A percentile compares a stretch with the other conserved stretches of the same genome.
phyloP scores from a whole-genome alignment of 75 land plant genomes.

The Ceratopteris richardii region DNA sequence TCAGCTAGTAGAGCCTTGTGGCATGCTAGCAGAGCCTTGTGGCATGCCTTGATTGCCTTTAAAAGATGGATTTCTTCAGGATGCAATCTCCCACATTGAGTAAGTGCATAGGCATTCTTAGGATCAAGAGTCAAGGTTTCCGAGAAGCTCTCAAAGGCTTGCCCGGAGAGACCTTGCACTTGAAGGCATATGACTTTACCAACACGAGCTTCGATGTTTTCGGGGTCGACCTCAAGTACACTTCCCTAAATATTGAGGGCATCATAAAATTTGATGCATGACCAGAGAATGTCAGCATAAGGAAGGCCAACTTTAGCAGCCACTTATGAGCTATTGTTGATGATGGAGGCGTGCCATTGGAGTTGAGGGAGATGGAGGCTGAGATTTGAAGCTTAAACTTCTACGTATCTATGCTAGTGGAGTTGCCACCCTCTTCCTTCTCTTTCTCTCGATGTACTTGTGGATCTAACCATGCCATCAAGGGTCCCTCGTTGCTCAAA shows the following conservation, averaged over 20 bases:
- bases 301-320: too few species aligned
- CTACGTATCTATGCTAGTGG: too few species aligned
- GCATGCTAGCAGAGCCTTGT: constrained; percentile 75
- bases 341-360: constrained; percentile 1
- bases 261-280: constrained; percentile 79
- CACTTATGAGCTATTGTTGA: background rate
- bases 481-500: constrained; percentile 17
- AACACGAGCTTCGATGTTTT: constrained; percentile 75
- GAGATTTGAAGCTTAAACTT: constrained; percentile 16
- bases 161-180: constrained; percentile 49
- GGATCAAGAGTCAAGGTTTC: constrained; percentile 73
- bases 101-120: constrained; percentile 83
- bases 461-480: constrained; percentile 13
- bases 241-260: constrained; percentile 64
- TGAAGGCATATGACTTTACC: constrained; percentile 97
- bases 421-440: constrained; percentile 9
- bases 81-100: constrained; percentile 84
- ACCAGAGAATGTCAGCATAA: constrained; percentile 77
- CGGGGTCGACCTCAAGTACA: constrained; percentile 55
- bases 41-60: constrained; percentile 95
- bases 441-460: constrained; percentile 7
- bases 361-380: background rate
- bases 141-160: constrained; percentile 70
- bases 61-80: constrained; percentile 83
- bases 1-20: constrained; percentile 76